Conservation (phyloP, 2,329 filamentous ascomycete genomes). For the Penicillium sp. region DNA sequence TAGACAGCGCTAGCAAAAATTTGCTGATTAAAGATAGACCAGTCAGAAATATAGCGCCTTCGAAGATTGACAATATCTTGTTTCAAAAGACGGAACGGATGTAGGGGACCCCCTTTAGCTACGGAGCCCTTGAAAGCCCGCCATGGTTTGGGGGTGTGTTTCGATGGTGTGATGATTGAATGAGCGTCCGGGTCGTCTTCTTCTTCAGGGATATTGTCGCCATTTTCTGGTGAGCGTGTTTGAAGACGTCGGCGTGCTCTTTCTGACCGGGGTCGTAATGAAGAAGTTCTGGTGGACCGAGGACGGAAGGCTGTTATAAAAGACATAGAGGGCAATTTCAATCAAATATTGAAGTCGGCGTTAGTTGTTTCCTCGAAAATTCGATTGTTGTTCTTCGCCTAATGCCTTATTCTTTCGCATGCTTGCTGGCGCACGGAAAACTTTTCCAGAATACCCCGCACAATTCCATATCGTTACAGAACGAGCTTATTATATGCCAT, state of each 20-base stretch:
- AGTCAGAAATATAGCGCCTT: constrained; percentile 50
- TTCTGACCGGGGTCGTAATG: constrained; percentile 21
- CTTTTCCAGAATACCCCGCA: background rate
- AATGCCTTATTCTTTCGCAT: background rate
- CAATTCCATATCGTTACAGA: background rate
- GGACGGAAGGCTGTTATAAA: constrained; percentile 33
- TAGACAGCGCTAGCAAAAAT: constrained; percentile 62
- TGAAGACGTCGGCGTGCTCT: constrained; percentile 18
- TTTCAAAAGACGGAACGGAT: constrained; percentile 52
- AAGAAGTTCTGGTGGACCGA: constrained; percentile 25
- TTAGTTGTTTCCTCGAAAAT: background rate
- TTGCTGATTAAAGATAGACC: constrained; percentile 60
- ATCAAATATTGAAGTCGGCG: background rate
- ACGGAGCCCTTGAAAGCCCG: constrained; percentile 29
- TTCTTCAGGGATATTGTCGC: constrained; percentile 10
- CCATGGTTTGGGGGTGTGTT: constrained; percentile 32
- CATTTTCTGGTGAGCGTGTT: constrained; percentile 10
- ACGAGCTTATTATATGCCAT: background rate
- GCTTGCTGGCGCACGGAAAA: background rate
- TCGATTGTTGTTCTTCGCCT: background rate
- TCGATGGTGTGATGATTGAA: constrained; percentile 35
- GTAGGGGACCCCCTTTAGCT: constrained; percentile 40
- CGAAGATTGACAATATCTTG: constrained; percentile 48
- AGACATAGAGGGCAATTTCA: constrained; percentile 19
- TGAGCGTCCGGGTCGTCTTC: constrained; percentile 26